A percentile compares a stretch with the other conserved stretches of the same genome.
Conservation (phyloP, 495 filamentous ascomycete species). For the Diplogelasinospora grovesii region DNA sequence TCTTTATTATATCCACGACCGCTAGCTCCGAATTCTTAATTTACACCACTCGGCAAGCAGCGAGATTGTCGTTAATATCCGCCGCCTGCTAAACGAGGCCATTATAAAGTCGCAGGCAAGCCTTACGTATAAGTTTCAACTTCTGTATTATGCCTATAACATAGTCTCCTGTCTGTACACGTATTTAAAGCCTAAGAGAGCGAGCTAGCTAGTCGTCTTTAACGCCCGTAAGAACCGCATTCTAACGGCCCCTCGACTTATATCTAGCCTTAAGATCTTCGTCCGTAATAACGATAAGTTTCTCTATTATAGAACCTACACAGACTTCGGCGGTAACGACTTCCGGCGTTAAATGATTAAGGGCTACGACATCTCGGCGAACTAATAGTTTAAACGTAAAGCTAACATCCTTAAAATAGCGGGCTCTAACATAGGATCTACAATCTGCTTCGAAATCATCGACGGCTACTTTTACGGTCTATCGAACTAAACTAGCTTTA, state of each 20-base stretch:
- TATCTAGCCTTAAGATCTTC: conserved; percentile 50
- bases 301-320: conserved; percentile 63
- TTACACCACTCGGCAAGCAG: conserved; percentile 43
- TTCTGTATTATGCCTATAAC: conserved; percentile 56
- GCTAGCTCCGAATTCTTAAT: conserved; percentile 57
- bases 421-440: conserved; percentile 59
- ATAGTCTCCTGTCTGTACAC: conserved; percentile 54
- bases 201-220: conserved; percentile 54
- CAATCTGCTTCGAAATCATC: conserved; percentile 66
- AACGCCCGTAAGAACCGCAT: conserved; percentile 39
- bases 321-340: conserved; percentile 42
- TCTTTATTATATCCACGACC: conserved; percentile 52
- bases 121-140: conserved; percentile 43
- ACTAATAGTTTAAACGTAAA: conserved; percentile 26
- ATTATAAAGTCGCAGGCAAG: conserved; percentile 22
- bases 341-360: conserved; percentile 55
- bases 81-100: conserved; percentile 32
- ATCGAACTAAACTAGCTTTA: conserved; percentile 58
- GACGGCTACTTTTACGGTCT: conserved; percentile 64
- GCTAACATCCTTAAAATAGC: conserved; percentile 48
- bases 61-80: conserved; percentile 56
- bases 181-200: conserved; percentile 25
- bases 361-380: conserved; percentile 42
- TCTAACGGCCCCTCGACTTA: conserved; percentile 35
- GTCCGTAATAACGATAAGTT: conserved; percentile 60